These are phyloP conservation scores for Phaeophleospora eucalypticola DNA, from an alignment of 2,329 filamentous ascomycete genomes.

Conservation along the genomic window DNA sequence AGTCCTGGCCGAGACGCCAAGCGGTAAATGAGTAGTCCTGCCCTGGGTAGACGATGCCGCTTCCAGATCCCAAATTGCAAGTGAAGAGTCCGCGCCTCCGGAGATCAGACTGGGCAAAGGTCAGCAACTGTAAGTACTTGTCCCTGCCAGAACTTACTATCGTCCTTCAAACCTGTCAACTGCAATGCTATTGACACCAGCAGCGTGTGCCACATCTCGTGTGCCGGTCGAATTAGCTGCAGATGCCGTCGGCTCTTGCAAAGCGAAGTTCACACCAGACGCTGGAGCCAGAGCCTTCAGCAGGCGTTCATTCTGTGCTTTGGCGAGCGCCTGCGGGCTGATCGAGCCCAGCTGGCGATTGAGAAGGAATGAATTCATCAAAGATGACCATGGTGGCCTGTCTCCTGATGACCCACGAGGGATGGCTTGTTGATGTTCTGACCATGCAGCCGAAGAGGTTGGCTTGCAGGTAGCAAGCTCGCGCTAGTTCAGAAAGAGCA, in stretches of 20 bases:
- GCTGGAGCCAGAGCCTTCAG: slow-evolving; percentile 66
- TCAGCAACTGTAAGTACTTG: not conserved
- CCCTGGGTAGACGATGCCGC: slow-evolving; percentile 35
- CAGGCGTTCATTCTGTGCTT: slow-evolving; percentile 61
- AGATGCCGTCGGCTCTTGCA: slow-evolving; percentile 44
- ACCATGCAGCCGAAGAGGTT: too few relatives aligned
- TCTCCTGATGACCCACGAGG: not conserved
- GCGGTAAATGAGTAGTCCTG: slow-evolving; percentile 10
- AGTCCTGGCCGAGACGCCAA: slow-evolving; percentile 25
- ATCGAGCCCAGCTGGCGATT: slow-evolving; percentile 70
- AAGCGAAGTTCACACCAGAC: slow-evolving; percentile 66
- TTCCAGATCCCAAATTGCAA: slow-evolving; percentile 86
- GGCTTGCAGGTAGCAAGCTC: too few relatives aligned
- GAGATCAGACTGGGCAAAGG: slow-evolving; percentile 62
- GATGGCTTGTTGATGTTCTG: too few relatives aligned
- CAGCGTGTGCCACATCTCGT: slow-evolving; percentile 51
- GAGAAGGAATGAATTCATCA: slow-evolving; percentile 71
- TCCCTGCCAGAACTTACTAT: slow-evolving; percentile 49
- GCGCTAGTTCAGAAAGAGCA: not conserved
- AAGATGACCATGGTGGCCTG: slow-evolving; percentile 1
- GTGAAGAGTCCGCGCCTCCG: slow-evolving; percentile 77
- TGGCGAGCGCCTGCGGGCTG: slow-evolving; percentile 59
- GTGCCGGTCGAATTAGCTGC: slow-evolving; percentile 4
- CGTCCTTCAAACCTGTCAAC: slow-evolving; percentile 78
- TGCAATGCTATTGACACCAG: slow-evolving; percentile 73